A percentile compares a stretch with the other conserved stretches of the same genome.
Conservation (phyloP, 352 stramenopile species). For the Globisporangium iwayamae region DNA sequence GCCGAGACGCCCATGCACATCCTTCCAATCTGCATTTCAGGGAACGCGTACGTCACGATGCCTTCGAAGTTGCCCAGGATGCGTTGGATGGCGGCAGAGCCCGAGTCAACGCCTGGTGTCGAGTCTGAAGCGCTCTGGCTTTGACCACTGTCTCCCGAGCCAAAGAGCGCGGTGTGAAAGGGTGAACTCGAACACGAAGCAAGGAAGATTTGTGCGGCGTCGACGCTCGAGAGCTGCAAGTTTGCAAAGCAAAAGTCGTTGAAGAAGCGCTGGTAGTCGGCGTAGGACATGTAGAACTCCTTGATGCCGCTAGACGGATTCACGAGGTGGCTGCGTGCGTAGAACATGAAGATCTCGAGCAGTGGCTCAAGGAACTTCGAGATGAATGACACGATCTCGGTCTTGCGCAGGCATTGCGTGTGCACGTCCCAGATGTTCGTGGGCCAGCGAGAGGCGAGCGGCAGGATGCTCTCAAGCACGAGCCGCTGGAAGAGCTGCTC, state of each 20-base stretch:
- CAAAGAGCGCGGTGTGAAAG: constrained; percentile 36
- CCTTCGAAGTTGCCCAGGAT: constrained; percentile 45
- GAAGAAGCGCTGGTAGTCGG: constrained; percentile 69
- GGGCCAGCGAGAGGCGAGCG: constrained; percentile 53
- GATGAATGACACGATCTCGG: constrained; percentile 55
- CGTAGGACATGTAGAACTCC: constrained; percentile 69
- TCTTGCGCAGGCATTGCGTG: constrained; percentile 38
- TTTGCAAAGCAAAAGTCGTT: constrained; percentile 75
- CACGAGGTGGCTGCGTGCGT: constrained; percentile 53
- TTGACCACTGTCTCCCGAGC: constrained; percentile 3
- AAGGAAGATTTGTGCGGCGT: constrained; percentile 67
- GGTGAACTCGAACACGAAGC: constrained; percentile 53
- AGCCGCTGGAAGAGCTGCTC: constrained; percentile 55
- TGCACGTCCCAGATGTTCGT: constrained; percentile 45
- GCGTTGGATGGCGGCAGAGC: constrained; percentile 33
- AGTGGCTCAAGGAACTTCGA: constrained; percentile 66
- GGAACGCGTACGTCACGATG: constrained; percentile 41
- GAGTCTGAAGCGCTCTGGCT: constrained; percentile 7
- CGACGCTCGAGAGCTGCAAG: constrained; percentile 63
- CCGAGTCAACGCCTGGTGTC: background rate
- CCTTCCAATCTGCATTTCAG: constrained; percentile 45
- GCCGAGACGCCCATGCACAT: constrained; percentile 69
- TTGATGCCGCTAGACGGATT: constrained; percentile 34
- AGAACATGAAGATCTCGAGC: constrained; percentile 77
- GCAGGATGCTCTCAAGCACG: constrained; percentile 57